Percentiles rank a stretch among this genome's conserved stretches.
Conservation (phyloP, 441 rosid genomes). For the Sinapis alba region DNA sequence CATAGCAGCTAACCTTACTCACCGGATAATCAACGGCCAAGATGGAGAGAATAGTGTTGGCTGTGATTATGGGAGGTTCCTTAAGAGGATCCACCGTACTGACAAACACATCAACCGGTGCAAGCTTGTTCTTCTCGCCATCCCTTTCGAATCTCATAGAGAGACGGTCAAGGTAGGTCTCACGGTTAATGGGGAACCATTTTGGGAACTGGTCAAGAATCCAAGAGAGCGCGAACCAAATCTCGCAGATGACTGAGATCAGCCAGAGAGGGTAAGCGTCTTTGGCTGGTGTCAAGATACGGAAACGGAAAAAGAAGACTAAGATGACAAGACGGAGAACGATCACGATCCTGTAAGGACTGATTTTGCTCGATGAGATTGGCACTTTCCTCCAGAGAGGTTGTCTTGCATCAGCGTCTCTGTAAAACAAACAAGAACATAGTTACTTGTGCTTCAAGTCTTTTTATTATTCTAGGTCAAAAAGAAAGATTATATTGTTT, state of each 20-base stretch:
- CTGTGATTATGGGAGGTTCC: slow-evolving; percentile 93
- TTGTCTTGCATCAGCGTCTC: slow-evolving; percentile 91
- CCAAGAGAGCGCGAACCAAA: slow-evolving; percentile 96
- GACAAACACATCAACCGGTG: slow-evolving; percentile 81
- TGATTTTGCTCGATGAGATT: slow-evolving; percentile 81
- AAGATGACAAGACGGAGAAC: slow-evolving; percentile 72
- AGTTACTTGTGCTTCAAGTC: slow-evolving; percentile 19
- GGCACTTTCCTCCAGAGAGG: slow-evolving; percentile 89
- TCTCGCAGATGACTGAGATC: slow-evolving; percentile 83
- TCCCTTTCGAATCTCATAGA: slow-evolving; percentile 82
- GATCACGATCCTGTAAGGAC: slow-evolving; percentile 87
- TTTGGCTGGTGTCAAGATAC: slow-evolving; percentile 75
- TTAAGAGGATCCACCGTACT: slow-evolving; percentile 93
- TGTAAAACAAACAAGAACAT: slow-evolving; percentile 37
- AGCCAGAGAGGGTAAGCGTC: slow-evolving; percentile 94
- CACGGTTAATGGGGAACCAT: slow-evolving; percentile 83
- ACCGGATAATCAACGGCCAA: slow-evolving; percentile 84
- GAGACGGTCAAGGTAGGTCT: slow-evolving; percentile 80
- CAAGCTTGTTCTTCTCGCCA: slow-evolving; percentile 72
- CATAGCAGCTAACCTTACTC: slow-evolving; percentile 79
- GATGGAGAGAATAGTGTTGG: slow-evolving; percentile 85
- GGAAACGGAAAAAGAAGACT: slow-evolving; percentile 80
- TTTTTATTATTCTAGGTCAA: neutral
- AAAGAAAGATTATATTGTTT: neutral
- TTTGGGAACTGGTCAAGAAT: slow-evolving; percentile 93